phyloP scores from a whole-genome alignment of 139 green algal genomes.

The Haematococcus sp. region DNA sequence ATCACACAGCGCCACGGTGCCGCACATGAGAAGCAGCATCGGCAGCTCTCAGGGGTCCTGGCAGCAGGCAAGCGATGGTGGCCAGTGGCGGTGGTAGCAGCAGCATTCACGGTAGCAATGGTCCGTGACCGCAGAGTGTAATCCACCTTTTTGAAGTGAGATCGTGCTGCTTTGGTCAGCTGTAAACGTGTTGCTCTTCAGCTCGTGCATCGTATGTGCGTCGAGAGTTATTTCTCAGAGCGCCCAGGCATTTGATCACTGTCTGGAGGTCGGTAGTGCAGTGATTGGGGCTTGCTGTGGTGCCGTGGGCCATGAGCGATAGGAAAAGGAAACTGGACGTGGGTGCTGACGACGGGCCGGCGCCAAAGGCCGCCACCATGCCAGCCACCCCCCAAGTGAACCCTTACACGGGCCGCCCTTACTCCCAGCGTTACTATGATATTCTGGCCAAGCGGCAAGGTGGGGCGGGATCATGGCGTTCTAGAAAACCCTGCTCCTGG shows the following conservation, averaged over 20 bases:
- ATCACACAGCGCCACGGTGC: neutral
- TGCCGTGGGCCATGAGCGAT: conserved; percentile 17
- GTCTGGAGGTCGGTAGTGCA: no score
- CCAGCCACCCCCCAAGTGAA: conserved; percentile 44
- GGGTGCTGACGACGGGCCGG: conserved; percentile 15
- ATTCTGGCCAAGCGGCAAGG: conserved; percentile 86
- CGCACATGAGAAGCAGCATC: no score
- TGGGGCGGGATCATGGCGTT: conserved; percentile 14
- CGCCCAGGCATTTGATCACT: no score
- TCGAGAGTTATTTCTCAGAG: no score
- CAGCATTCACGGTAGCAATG: neutral
- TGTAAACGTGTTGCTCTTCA: no score
- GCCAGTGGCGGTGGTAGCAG: neutral
- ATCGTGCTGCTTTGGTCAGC: no score
- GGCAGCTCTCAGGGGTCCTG: no score
- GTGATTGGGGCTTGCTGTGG: no score
- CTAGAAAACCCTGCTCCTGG: neutral
- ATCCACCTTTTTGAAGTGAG: no score
- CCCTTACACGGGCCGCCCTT: conserved; percentile 81
- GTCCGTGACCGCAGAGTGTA: neutral
- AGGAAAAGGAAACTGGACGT: conserved; percentile 81
- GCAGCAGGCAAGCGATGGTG: no score
- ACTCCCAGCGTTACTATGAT: conserved; percentile 87
- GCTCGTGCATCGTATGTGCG: no score
- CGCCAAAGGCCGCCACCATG: neutral